phyloP scores from a whole-genome alignment of 2,329 filamentous ascomycete species.

The Mollisiaceae sp. region DNA sequence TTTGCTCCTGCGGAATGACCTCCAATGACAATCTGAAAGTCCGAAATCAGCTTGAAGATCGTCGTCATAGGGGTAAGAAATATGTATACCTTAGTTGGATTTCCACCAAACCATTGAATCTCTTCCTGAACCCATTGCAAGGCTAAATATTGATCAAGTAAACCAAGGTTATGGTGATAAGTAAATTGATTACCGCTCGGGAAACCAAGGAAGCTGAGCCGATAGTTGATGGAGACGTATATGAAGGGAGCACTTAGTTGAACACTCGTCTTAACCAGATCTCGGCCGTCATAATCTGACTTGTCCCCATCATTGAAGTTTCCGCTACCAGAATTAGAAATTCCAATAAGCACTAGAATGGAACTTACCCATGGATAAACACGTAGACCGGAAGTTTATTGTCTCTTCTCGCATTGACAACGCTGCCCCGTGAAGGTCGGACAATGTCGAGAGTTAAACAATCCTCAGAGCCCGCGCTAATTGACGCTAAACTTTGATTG shows the following conservation, averaged over 20 bases:
- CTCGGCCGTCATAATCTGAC: constrained; percentile 24
- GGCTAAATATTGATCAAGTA: constrained; percentile 34
- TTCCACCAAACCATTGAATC: constrained; percentile 52
- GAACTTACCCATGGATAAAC: constrained; percentile 62
- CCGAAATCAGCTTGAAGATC: background rate
- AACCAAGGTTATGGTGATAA: constrained; percentile 46
- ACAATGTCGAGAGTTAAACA: constrained; percentile 49
- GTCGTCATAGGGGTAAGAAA: background rate
- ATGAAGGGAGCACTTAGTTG: constrained; percentile 34
- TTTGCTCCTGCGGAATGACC: constrained; percentile 28
- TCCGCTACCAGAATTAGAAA: constrained; percentile 49
- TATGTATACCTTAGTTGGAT: constrained; percentile 43
- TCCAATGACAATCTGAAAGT: constrained; percentile 24
- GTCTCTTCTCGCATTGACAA: background rate
- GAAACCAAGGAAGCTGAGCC: constrained; percentile 34
- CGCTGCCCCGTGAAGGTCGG: constrained; percentile 29
- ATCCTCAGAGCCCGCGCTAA: constrained; percentile 40
- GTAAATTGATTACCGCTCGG: constrained; percentile 21
- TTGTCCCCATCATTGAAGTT: constrained; percentile 42
- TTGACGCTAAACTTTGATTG: background rate
- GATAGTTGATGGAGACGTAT: constrained; percentile 48
- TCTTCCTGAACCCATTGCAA: constrained; percentile 63
- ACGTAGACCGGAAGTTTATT: constrained; percentile 53
- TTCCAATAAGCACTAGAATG: background rate
- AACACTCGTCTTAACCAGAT: constrained; percentile 22